A percentile compares a stretch with the other conserved stretches of the same genome.
phyloP scores from a whole-genome alignment of 805 yeast species.

The Schizosaccharomyces lindneri region DNA sequence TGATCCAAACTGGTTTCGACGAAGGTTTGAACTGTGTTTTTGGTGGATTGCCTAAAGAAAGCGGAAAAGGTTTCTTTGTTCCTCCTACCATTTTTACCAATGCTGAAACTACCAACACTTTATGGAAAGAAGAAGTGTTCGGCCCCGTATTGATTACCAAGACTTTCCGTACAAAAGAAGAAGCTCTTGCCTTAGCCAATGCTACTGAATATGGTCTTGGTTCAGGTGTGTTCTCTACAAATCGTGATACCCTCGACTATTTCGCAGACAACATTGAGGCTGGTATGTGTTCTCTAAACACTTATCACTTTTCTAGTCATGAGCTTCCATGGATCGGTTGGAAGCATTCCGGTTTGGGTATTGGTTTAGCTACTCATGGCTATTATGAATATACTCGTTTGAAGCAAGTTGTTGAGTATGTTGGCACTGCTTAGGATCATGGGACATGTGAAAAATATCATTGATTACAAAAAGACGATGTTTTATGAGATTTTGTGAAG shows the following conservation, averaged over 20 bases:
- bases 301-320: conserved; percentile 16
- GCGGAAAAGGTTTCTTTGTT: conserved; percentile 23
- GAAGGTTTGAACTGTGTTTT: neutral
- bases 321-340: neutral
- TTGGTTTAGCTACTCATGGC: neutral
- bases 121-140: conserved; percentile 61
- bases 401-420: neutral
- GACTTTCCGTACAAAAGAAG: conserved; percentile 39
- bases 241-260: conserved; percentile 38
- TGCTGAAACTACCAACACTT: conserved; percentile 36
- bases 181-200: conserved; percentile 46
- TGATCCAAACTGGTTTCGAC: neutral
- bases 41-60: neutral
- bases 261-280: conserved; percentile 36
- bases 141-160: conserved; percentile 63
- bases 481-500: too few relatives aligned
- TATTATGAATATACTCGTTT: neutral
- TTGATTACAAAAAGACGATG: too few relatives aligned
- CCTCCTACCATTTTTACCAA: conserved; percentile 58
- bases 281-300: conserved; percentile 47
- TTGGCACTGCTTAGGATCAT: neutral
- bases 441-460: too few relatives aligned
- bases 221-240: conserved; percentile 52
- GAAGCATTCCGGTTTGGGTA: conserved; percentile 2
- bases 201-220: conserved; percentile 58